phyloP scores from a whole-genome alignment of 495 filamentous ascomycete genomes.

The Chaetomium fimeti region DNA sequence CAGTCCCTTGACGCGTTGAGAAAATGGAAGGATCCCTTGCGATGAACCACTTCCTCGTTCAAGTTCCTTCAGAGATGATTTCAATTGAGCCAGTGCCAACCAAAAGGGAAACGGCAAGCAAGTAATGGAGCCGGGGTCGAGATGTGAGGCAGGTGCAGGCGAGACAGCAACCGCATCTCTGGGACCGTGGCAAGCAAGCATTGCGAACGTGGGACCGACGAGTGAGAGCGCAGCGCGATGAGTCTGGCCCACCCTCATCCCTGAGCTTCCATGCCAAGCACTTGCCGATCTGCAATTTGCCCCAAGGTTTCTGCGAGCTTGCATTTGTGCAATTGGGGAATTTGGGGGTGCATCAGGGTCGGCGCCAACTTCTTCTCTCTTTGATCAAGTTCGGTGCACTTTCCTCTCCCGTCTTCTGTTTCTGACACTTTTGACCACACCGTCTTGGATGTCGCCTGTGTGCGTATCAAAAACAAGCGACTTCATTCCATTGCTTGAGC shows the following conservation, averaged over 20 bases:
- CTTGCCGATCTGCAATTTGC: slow-evolving; percentile 16
- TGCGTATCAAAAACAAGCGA: background rate
- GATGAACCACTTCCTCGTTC: too few relatives aligned
- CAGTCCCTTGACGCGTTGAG: too few relatives aligned
- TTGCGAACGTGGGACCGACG: background rate
- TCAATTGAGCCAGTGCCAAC: too few relatives aligned
- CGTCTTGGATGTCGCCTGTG: background rate
- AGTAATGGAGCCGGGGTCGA: too few relatives aligned
- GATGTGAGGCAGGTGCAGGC: background rate
- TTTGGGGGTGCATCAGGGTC: background rate
- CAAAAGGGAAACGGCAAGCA: too few relatives aligned
- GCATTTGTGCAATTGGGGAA: background rate
- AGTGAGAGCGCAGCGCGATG: background rate
- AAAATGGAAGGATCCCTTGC: too few relatives aligned
- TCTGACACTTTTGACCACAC: background rate
- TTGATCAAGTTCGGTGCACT: too few relatives aligned
- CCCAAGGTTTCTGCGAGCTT: slow-evolving; percentile 4
- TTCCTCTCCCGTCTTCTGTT: background rate
- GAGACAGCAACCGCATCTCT: background rate
- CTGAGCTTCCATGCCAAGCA: slow-evolving; percentile 2
- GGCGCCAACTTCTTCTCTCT: background rate
- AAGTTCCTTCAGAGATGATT: too few relatives aligned
- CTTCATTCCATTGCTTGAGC: background rate
- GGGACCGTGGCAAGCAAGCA: background rate
- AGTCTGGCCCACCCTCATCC: background rate